Base-by-base conservation (phyloP, 345 rosid genomes). In the Carallia pectinifolia region DNA sequence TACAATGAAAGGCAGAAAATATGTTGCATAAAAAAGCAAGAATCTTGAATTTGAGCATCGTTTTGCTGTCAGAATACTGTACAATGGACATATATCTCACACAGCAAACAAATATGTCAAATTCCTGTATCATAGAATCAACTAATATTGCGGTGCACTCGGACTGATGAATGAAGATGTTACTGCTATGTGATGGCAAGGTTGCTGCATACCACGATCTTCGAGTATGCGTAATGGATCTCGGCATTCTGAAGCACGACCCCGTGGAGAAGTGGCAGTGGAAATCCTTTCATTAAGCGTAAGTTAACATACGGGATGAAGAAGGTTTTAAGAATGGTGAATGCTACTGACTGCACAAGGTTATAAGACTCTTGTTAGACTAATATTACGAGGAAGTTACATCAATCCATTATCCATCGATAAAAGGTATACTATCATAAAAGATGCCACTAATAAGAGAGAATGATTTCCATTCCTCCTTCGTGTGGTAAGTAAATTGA, bases 261-360 rank as follows among this genome's bases (percentile, higher is more conserved):
- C 59, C 90, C 85, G 10, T 58, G 76, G 34, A 86, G 76, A 19
- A 84, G 72, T 33, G 92, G 94, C 80, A 92, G 71, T 0, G 87
- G 85, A 66, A 85, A 81, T 58, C 98, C 94, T 72, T 66, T 81
- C 73, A 71, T 68, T 7, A 90, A 81, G 19, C 62, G 88, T 37
- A 68, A 66, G 76, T 90, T 92, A 74, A 87, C 78, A 18, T 80
- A 80, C 2, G 98, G 94, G 58, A 88, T 55, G 70, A 90, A 68
- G 62, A 79, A 69, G 1, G 84, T 80, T 67, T 79, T 75, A 58
- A 91, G 74, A 68, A 89, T 30, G 31, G 38, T 81, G 2, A 79
- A 77, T 52, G 80, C 67, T 8, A 73, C 75, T 0, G 83, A 73
- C 96, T 92, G 82, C 68, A 79, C 53, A 62, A 15, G 61, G 65